Conservation (phyloP, 306 rosid species). For the Lotus japonicus region DNA sequence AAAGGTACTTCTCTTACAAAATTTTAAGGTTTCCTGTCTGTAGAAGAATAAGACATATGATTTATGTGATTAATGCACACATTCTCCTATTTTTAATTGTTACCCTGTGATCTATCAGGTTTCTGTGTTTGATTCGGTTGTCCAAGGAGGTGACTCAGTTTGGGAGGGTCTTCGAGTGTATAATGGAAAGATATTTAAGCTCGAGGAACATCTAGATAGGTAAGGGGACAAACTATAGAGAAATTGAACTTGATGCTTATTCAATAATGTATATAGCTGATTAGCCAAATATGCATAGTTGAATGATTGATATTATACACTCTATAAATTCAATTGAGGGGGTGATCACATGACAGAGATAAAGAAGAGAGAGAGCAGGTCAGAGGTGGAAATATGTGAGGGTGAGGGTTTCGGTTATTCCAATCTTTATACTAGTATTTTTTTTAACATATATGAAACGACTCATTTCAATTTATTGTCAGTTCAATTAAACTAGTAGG, state of each 20-base stretch:
- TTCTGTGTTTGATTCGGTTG: slow-evolving; percentile 77
- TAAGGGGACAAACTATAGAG: slow-evolving; percentile 20
- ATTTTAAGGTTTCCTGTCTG: slow-evolving; percentile 1
- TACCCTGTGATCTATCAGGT: slow-evolving; percentile 39
- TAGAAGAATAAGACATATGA: slow-evolving; percentile 1
- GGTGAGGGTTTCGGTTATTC: too few species aligned
- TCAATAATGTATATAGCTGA: not conserved
- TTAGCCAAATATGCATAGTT: not conserved
- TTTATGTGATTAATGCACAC: not conserved
- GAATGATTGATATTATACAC: not conserved
- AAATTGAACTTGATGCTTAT: not conserved
- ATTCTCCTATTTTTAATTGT: slow-evolving; percentile 19
- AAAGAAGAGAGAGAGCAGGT: too few species aligned
- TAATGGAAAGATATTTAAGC: slow-evolving; percentile 68
- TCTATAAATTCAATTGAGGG: not conserved
- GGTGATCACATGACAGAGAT: too few species aligned
- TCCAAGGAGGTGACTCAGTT: slow-evolving; percentile 80
- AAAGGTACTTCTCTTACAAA: slow-evolving; percentile 38
- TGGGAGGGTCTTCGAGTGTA: slow-evolving; percentile 91
- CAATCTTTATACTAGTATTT: too few species aligned
- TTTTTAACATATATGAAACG: too few species aligned
- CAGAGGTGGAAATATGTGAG: too few species aligned
- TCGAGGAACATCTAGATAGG: slow-evolving; percentile 86
- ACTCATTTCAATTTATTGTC: not conserved
- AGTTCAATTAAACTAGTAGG: not conserved